A percentile compares a stretch with the other conserved stretches of the same genome.
These are phyloP conservation scores for Aspergillus hortae DNA, from an alignment of 2,329 filamentous ascomycete genomes.

Conservation along the genomic window DNA sequence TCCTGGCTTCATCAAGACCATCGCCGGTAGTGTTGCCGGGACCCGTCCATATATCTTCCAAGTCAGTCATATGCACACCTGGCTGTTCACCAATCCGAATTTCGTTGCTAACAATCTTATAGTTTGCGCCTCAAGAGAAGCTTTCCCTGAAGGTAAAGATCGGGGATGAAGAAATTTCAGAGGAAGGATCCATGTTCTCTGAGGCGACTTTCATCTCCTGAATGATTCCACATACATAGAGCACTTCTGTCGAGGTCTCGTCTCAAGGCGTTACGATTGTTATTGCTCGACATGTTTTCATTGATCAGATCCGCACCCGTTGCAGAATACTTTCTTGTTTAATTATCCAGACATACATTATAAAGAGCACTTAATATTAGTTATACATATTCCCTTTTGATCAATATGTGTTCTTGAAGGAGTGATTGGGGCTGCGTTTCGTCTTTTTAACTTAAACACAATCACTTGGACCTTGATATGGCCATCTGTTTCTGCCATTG, in stretches of 20 bases:
- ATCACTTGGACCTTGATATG: neutral
- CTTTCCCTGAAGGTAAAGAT: constrained; percentile 79
- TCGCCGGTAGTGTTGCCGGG: constrained; percentile 82
- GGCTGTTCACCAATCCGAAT: neutral
- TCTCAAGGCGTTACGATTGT: constrained; percentile 29
- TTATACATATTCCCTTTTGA: neutral
- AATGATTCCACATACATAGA: constrained; percentile 27
- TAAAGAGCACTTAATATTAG: constrained; percentile 28
- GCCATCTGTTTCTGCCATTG: neutral
- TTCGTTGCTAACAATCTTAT: constrained; percentile 12
- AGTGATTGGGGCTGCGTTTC: neutral
- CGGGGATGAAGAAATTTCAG: constrained; percentile 71
- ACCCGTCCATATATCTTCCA: constrained; percentile 98
- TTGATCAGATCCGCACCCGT: constrained; percentile 14
- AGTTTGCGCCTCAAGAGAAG: constrained; percentile 68
- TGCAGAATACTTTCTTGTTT: constrained; percentile 12
- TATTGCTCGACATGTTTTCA: constrained; percentile 25
- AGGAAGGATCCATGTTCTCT: constrained; percentile 75
- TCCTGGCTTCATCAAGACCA: constrained; percentile 89
- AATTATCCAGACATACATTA: constrained; percentile 15
- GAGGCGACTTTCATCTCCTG: constrained; percentile 96
- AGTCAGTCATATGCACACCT: constrained; percentile 47
- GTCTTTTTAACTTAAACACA: neutral
- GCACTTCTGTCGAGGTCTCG: constrained; percentile 17
- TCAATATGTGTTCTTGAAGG: neutral